Percentiles rank a stretch among this genome's conserved stretches.
Evolutionary conservation across 2,329 filamentous ascomycete species (phyloP).

Genomic region (Talaromyces sp.): DNA sequence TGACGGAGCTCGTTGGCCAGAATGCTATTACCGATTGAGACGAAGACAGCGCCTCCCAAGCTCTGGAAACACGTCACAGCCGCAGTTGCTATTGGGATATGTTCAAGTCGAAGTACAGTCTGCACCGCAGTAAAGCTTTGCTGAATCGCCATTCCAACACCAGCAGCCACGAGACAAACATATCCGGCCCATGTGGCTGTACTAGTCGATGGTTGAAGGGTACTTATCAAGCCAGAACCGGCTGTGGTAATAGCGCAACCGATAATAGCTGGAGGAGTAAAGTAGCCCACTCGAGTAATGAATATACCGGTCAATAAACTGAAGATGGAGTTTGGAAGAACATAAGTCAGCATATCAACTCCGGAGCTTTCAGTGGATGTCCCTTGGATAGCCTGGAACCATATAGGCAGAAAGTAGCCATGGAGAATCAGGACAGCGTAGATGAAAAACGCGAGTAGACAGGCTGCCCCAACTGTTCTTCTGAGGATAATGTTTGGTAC

Average conservation of each 20-base stretch:
- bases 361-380: conserved; percentile 15
- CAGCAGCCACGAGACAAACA: conserved; percentile 24
- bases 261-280: conserved; percentile 26
- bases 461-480: conserved; percentile 21
- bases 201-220: conserved; percentile 27
- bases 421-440: conserved; percentile 24
- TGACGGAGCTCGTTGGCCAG: conserved; percentile 29
- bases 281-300: conserved; percentile 28
- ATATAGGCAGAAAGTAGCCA: conserved; percentile 27
- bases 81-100: conserved; percentile 28
- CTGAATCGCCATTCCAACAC: conserved; percentile 23
- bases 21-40: conserved; percentile 29
- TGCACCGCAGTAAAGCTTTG: conserved; percentile 22
- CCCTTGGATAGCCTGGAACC: conserved; percentile 26
- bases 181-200: conserved; percentile 25
- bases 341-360: conserved; percentile 25
- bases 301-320: conserved; percentile 28
- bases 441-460: conserved; percentile 30
- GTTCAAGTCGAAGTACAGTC: conserved; percentile 25
- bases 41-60: conserved; percentile 30
- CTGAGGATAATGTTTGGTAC: conserved; percentile 22
- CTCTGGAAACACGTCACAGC: conserved; percentile 24
- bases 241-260: conserved; percentile 29
- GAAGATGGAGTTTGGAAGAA: conserved; percentile 33
- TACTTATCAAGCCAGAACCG: conserved; percentile 33